Conservation (phyloP, 1,284 basidiomycete species). For the Lignosus rhinocerotis region DNA sequence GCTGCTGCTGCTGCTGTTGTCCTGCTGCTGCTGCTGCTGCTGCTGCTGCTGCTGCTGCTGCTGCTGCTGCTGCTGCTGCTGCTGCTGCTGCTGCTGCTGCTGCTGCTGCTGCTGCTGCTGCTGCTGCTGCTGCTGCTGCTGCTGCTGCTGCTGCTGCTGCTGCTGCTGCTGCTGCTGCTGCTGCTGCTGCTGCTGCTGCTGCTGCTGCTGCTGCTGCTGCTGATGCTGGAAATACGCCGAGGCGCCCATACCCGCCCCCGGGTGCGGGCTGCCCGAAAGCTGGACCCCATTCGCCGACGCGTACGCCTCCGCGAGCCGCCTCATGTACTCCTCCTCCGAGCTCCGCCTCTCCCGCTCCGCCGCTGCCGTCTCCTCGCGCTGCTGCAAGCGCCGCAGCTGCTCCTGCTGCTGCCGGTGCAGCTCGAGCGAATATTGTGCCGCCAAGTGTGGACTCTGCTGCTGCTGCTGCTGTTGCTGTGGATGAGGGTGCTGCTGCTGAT, state of each 20-base stretch:
- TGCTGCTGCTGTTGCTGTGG: slow-evolving; percentile 14
- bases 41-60: slow-evolving; percentile 26
- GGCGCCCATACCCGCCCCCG: slow-evolving; percentile 6
- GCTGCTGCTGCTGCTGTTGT: no score
- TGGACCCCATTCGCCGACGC: slow-evolving; percentile 11
- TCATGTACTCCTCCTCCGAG: slow-evolving; percentile 26
- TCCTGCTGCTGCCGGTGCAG: slow-evolving; percentile 44
- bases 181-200: no score
- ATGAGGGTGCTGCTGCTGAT: slow-evolving; percentile 1
- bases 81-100: slow-evolving; percentile 10
- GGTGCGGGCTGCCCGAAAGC: slow-evolving; percentile 23
- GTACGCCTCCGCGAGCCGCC: slow-evolving; percentile 21
- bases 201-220: not conserved
- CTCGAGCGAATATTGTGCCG: slow-evolving; percentile 42
- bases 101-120: slow-evolving; percentile 6
- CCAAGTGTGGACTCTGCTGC: slow-evolving; percentile 21
- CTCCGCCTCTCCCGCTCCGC: slow-evolving; percentile 26
- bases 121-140: not conserved
- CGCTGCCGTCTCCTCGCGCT: slow-evolving; percentile 25
- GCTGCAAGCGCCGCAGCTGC: slow-evolving; percentile 34
- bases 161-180: slow-evolving; percentile 8
- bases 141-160: not conserved
- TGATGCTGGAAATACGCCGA: slow-evolving; percentile 15
- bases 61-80: slow-evolving; percentile 23
- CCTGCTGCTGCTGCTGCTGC: slow-evolving; percentile 16